Base-by-base conservation (phyloP, 2,329 filamentous ascomycete genomes). In the Incumbomyces delicatus region DNA sequence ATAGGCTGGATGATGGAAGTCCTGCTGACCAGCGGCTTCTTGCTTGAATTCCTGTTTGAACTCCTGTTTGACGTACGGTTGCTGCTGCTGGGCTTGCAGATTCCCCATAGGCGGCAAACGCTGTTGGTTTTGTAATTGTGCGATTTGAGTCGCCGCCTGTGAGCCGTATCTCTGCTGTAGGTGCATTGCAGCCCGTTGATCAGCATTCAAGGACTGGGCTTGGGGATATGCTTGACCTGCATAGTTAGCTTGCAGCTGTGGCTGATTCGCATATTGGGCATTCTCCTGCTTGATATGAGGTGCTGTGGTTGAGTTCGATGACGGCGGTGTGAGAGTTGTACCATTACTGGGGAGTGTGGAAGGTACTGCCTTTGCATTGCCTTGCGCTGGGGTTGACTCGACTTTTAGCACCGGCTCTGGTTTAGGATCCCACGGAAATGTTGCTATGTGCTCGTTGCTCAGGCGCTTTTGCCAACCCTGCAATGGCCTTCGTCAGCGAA, bases 401-500 rank as follows among this genome's bases (percentile, higher is more conserved):
- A 57, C 72, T 60, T 59, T 71, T 58, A 57, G 69, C 53, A 63
- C 63, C 43, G 78, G 76, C 44, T 85, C 81, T 41, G 84, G 83
- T 61, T 85, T 82, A 36, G 92, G 90, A 62, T 98, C 92, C 92
- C 92, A 98, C 10, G 92, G 90, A 63, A 96, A 95, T 48, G 78
- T 73, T 50, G 92, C 92, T 51, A 96, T 83, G 55, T 84, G 80
- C 55, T 94, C 80, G 57, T 81, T 80, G 1, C 89, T 85, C 31
- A 98, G 76, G 67, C 94, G 95, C 59, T 82, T 76, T 73, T 96
- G 89, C 92, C 92, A 98, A 69, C 83, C 86, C 89, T 96, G 38
- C 22, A 31, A 22, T 14, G 30, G 17, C 20, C 11, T 20, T 17
- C 12, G 63, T 47, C 18, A 47, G 38, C 30, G 34, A 27, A 6